Percentiles rank a stretch among this genome's conserved stretches.
These are phyloP conservation scores for Pulveroboletus sp. DNA, from an alignment of 768 basidiomycete species.

Conservation along the genomic window DNA sequence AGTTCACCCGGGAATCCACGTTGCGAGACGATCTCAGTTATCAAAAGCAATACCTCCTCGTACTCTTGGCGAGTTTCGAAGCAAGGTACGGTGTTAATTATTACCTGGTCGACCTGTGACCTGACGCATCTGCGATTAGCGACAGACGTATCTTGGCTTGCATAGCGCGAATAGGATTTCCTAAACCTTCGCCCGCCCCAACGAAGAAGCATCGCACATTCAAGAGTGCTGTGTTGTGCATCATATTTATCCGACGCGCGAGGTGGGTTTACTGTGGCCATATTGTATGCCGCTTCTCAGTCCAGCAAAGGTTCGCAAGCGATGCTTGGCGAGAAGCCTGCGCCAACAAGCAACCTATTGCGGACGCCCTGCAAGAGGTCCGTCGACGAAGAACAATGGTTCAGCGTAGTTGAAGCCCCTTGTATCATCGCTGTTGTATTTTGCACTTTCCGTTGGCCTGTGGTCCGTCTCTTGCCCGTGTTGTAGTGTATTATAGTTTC, in stretches of 20 bases:
- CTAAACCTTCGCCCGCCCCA: conserved; percentile 39
- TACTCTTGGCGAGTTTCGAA: conserved; percentile 67
- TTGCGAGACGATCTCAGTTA: conserved; percentile 74
- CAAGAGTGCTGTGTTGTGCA: conserved; percentile 50
- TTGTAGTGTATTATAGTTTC: conserved; percentile 17
- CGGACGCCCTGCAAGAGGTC: conserved; percentile 68
- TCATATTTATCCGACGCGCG: conserved; percentile 62
- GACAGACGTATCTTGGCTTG: conserved; percentile 70
- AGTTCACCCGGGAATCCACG: conserved; percentile 79
- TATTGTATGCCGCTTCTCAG: conserved; percentile 6
- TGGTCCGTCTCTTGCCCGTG: conserved; percentile 19
- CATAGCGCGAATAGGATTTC: conserved; percentile 72
- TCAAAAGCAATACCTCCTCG: conserved; percentile 85
- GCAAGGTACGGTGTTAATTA: conserved; percentile 46
- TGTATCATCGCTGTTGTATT: neutral
- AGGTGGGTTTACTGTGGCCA: conserved; percentile 43
- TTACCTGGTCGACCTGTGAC: neutral
- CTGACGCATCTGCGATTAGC: conserved; percentile 32
- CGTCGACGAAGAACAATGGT: conserved; percentile 44
- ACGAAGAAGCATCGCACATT: conserved; percentile 46
- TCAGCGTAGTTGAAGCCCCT: conserved; percentile 7
- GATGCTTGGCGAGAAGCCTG: conserved; percentile 61
- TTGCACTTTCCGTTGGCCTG: neutral
- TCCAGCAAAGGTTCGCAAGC: conserved; percentile 49
- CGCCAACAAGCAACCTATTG: conserved; percentile 56